Percentiles rank a stretch among this genome's conserved stretches.
Evolutionary conservation across 768 basidiomycete species (phyloP).

Genomic region (Crassisporium funariophilum): DNA sequence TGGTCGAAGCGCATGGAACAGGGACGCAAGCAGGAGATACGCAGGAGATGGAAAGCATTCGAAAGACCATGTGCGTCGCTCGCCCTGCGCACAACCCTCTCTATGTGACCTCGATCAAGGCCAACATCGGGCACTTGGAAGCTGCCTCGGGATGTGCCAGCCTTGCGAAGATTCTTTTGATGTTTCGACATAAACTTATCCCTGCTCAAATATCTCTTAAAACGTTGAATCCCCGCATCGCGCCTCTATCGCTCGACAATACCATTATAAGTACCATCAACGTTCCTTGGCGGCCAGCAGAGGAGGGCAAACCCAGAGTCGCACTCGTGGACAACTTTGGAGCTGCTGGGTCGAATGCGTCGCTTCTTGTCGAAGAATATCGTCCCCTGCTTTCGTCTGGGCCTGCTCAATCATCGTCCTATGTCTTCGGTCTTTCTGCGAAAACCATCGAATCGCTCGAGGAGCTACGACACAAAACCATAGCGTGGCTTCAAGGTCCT

Average conservation of each 20-base stretch:
- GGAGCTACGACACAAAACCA: constrained; percentile 45
- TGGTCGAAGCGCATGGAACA: constrained; percentile 77
- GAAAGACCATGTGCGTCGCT: constrained; percentile 49
- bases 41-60: constrained; percentile 63
- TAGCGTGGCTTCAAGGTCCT: constrained; percentile 47
- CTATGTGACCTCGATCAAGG: constrained; percentile 69
- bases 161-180: constrained; percentile 70
- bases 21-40: constrained; percentile 74
- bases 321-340: constrained; percentile 78
- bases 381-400: constrained; percentile 10
- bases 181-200: constrained; percentile 58
- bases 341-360: constrained; percentile 70
- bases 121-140: constrained; percentile 75
- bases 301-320: constrained; percentile 39
- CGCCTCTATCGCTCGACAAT: constrained; percentile 46
- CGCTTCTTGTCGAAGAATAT: constrained; percentile 62
- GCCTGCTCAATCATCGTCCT: constrained; percentile 19
- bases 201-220: constrained; percentile 62
- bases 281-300: constrained; percentile 43
- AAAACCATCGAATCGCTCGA: constrained; percentile 52
- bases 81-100: constrained; percentile 51
- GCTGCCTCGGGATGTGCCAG: constrained; percentile 75
- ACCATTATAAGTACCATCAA: constrained; percentile 47
- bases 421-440: constrained; percentile 65
- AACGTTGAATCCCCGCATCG: constrained; percentile 59